Evolutionary conservation across 768 basidiomycete species (phyloP), one percentile per base, ranked within the genome.

Genomic region (Sarcodon sp.): DNA sequence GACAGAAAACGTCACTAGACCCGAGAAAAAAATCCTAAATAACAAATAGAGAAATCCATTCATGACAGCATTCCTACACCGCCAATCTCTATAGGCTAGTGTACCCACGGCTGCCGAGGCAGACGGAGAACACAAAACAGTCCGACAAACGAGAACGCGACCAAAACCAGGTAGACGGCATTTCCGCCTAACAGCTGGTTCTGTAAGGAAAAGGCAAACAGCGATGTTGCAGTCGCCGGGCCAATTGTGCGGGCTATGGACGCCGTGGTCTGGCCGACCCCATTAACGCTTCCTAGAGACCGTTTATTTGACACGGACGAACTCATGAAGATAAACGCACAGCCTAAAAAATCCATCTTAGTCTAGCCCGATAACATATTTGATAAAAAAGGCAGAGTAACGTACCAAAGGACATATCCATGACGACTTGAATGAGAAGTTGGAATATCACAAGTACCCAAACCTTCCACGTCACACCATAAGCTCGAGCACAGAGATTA

Each of bases 151-250:
- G 59, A 49, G 1, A 59, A 31, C 6, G 35, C 13, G 11, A 56
- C 51, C 18, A 61, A 50, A 34, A 60, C 51, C 33, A 43, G 50
- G 38, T 60, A 71, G 1, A 71, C 68, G 39, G 72, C 55, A 46
- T 70, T 66, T 1, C 77, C 77, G 1, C 73, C 71, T 0, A 66
- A 56, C 36, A 76, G 59, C 36, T 69, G 62, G 36, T 56, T 57
- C 49, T 76, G 61, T 7, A 73, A 44, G 0, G 77, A 77, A 0
- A 76, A 53, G 1, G 80, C 72, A 53, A 77, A 81, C 12, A 81
- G 59, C 0, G 79, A 79, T 2, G 76, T 71, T 5, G 78, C 69
- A 15, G 71, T 53, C 10, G 74, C 66, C 0, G 79, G 80, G 1
- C 74, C 75, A 7, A 80, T 55, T 0, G 76, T 65, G 32, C 79